Evolutionary conservation across 2,329 filamentous ascomycete genomes (phyloP), one percentile per base, ranked within the genome.

Genomic region (Sporothrix dimorphospora): DNA sequence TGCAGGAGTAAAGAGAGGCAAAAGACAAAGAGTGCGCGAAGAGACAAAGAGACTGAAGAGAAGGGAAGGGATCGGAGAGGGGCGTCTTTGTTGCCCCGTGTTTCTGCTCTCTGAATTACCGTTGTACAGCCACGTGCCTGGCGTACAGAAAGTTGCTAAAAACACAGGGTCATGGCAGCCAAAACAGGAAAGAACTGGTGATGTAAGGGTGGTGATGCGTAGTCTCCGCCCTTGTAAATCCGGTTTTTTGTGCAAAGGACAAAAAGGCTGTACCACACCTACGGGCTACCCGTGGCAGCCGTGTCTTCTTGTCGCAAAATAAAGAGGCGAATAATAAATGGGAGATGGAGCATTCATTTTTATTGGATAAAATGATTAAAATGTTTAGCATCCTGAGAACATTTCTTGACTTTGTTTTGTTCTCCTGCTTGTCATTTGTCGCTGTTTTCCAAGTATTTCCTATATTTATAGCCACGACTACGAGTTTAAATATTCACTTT

Each of bases 231-330:
- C n/a, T 30, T 34, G 45, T 30, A 66, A 66, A 66, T 66, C 63
- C 63, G 42, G 63, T 66, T 66, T 66, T 66, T 65, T 34, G 42
- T n/a, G 3, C 40, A 30, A 45, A 11, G 7, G 42, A 4, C 14
- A 49, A n/a, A 30, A 66, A 30, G 63, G 59, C 34, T 49, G 63
- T 47, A 21, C 63, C 42, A 49, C 63, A 49, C 42, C 42, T 4
- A 11, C 21, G 42, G 40, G 42, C 71, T 34, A 63, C 75, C 80
- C 79, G 14, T 30, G 4, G n/a, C 66, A 40, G 45, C 66, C 49
- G 49, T 55, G 30, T 42, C 6, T 21, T 19, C 27, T 38, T 21
- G 16, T 38, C 45, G 30, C 38, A 47, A 27, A 30, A 42, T 21
- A 24, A 8, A 8, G 14, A 57, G n/a, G 9, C n/a, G 21, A 27